These are phyloP conservation scores for Stagonosporopsis vannaccii DNA, from an alignment of 2,329 filamentous ascomycete species.

Conservation along the genomic window DNA sequence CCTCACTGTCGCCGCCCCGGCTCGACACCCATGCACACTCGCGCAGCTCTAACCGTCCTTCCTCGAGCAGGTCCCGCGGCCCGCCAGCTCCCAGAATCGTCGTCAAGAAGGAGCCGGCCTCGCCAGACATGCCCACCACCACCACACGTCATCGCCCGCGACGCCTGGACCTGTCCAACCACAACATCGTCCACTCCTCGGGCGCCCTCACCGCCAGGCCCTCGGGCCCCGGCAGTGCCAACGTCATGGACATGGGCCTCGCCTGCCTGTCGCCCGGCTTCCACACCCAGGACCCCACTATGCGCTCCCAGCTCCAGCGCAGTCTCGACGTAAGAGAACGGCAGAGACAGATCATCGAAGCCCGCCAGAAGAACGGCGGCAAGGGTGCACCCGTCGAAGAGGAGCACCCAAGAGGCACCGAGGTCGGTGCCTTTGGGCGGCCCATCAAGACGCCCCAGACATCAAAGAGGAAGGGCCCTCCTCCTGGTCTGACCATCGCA, in stretches of 20 bases:
- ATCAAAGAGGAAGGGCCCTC: slow-evolving; percentile 76
- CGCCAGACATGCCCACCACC: slow-evolving; percentile 77
- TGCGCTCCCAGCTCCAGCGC: slow-evolving; percentile 93
- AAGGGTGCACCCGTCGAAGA: slow-evolving; percentile 56
- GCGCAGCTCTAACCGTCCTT: slow-evolving; percentile 48
- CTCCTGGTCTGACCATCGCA: slow-evolving; percentile 92
- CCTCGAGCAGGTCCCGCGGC: slow-evolving; percentile 59
- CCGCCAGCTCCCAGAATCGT: slow-evolving; percentile 75
- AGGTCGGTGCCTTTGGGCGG: slow-evolving; percentile 53
- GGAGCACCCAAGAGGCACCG: slow-evolving; percentile 39
- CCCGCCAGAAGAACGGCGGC: slow-evolving; percentile 76
- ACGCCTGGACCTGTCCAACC: slow-evolving; percentile 75
- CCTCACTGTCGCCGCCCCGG: slow-evolving; percentile 39
- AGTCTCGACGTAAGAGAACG: slow-evolving; percentile 94
- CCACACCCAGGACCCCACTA: slow-evolving; percentile 92
- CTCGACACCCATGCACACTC: slow-evolving; percentile 20
- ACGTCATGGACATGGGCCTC: slow-evolving; percentile 90
- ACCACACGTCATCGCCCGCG: slow-evolving; percentile 77
- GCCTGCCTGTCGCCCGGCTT: slow-evolving; percentile 96
- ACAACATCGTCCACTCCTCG: slow-evolving; percentile 52
- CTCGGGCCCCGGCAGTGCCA: slow-evolving; percentile 72
- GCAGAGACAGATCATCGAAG: slow-evolving; percentile 93
- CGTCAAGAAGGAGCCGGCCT: slow-evolving; percentile 94
- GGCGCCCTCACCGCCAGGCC: slow-evolving; percentile 69
- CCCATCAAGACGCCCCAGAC: slow-evolving; percentile 74